Base-by-base conservation (phyloP, 805 yeast species). In the Schizosaccharomyces japonicus region DNA sequence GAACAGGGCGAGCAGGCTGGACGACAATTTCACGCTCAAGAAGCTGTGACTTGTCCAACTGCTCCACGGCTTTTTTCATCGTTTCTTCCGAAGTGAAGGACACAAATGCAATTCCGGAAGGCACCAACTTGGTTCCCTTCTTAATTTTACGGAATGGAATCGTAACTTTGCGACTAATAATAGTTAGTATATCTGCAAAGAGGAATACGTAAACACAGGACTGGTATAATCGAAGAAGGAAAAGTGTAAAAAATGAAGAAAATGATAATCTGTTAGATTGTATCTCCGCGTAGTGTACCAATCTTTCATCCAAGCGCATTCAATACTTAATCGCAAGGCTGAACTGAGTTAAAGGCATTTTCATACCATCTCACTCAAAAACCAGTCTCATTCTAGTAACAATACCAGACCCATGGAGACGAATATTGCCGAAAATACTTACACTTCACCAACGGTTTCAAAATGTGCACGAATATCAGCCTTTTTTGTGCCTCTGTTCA, bases 71-170 rank as follows among this genome's bases (percentile, higher is more conserved):
- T n/a, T 60, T 60, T 3, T 60, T 60, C 1, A 67, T 67, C 17
- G 58, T 63, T 1, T 60, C 66, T n/a, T 64, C 63, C 15, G 65
- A 63, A n/a, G 45, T 49, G 70, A 60, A 45, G 66, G 70, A 47
- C 66, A 70, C 61, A 69, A 67, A 47, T 5, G 80, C 82, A 47
- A 73, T 69, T 3, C 90, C 87, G 52, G 73, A 60, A 2, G 33
- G 31, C 13, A 28, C 46, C 51, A 60, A 65, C 44, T 64, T 67
- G 46, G 62, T 63, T 34, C 55, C 57, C 5, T 56, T 55, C 40
- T 69, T 63, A 49, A 66, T 60, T 10, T 71, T 71, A 30, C 71
- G 63, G 15, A 71, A 64, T 2, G 74, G 69, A 52, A 69, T 71
- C 50, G 70, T 68, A 26, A 79, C 80, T 47, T 75, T 66, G 52